Conservation (phyloP, 2,329 filamentous ascomycete species). For the Fusarium algeriense region DNA sequence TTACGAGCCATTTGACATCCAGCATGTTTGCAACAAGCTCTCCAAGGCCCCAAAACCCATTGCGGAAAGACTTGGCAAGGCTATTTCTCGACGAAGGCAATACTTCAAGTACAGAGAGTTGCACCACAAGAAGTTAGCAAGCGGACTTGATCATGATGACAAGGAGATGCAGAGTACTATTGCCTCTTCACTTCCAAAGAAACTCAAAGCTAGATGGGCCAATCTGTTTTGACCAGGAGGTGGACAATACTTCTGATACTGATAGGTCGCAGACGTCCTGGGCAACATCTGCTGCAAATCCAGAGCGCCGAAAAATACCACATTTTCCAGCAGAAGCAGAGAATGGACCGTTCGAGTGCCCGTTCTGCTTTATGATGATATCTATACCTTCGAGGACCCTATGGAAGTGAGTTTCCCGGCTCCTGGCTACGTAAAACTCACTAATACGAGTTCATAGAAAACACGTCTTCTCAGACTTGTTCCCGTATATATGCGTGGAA, state of each 20-base stretch:
- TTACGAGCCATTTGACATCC: slow-evolving; percentile 12
- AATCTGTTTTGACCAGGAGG: rapidly evolving
- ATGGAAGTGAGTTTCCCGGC: background rate
- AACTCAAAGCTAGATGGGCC: rapidly evolving
- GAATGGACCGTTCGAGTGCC: slow-evolving; percentile 8
- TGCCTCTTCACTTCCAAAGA: background rate
- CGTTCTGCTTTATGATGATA: slow-evolving; percentile 10
- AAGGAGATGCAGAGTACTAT: background rate
- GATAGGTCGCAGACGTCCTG: background rate
- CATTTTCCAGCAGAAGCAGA: background rate
- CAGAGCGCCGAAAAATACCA: rapidly evolving
- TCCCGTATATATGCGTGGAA: background rate
- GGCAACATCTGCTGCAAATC: background rate
- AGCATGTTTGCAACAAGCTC: slow-evolving; percentile 1
- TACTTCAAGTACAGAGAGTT: slow-evolving; percentile 26
- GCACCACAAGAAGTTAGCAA: background rate
- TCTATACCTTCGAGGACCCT: rapidly evolving
- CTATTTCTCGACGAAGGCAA: background rate
- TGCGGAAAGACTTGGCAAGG: background rate
- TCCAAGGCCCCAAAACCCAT: rapidly evolving
- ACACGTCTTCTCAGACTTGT: background rate
- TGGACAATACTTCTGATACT: background rate
- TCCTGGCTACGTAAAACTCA: rapidly evolving
- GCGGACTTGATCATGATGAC: rapidly evolving
- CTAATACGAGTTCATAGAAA: rapidly evolving